phyloP scores from a whole-genome alignment of 2,329 filamentous ascomycete species.

The Sclerotinia sclerotiorum region DNA sequence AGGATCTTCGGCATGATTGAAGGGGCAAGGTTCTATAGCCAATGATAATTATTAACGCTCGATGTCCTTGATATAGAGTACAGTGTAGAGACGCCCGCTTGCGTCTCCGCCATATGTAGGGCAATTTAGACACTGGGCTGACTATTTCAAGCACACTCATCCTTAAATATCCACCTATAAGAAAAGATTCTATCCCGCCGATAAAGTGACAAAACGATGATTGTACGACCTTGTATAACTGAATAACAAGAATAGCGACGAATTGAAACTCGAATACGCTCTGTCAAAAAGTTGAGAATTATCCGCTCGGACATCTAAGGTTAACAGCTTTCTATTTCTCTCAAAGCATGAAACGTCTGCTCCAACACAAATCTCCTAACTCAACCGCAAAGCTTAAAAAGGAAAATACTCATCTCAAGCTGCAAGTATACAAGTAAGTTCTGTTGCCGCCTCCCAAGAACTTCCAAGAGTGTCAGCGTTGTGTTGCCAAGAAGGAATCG shows the following conservation, averaged over 20 bases:
- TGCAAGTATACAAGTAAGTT: slow-evolving; percentile 2
- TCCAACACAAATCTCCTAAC: not conserved
- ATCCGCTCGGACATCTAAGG: slow-evolving; percentile 18
- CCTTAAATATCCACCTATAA: not conserved
- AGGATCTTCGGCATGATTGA: slow-evolving; percentile 12
- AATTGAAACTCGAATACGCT: slow-evolving; percentile 19
- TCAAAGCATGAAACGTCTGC: slow-evolving; percentile 8
- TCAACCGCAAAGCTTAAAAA: slow-evolving; percentile 9
- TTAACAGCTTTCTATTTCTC: slow-evolving; percentile 7
- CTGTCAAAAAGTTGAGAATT: slow-evolving; percentile 19
- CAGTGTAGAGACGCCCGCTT: slow-evolving; percentile 1
- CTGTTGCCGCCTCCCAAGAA: slow-evolving; percentile 1
- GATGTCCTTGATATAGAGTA: not conserved
- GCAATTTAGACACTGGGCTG: not conserved
- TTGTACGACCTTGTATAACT: not conserved
- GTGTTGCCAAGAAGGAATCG: slow-evolving; percentile 6
- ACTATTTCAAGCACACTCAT: not conserved
- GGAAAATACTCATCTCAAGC: not conserved
- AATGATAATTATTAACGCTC: slow-evolving; percentile 5
- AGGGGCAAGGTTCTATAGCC: not conserved
- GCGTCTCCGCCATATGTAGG: slow-evolving; percentile 7
- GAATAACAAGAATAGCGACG: not conserved
- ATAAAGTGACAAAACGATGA: not conserved
- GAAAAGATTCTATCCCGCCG: not conserved
- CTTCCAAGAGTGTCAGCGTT: slow-evolving; percentile 17